phyloP scores from a whole-genome alignment of 306 rosid species.

The Medicago ruthenica region DNA sequence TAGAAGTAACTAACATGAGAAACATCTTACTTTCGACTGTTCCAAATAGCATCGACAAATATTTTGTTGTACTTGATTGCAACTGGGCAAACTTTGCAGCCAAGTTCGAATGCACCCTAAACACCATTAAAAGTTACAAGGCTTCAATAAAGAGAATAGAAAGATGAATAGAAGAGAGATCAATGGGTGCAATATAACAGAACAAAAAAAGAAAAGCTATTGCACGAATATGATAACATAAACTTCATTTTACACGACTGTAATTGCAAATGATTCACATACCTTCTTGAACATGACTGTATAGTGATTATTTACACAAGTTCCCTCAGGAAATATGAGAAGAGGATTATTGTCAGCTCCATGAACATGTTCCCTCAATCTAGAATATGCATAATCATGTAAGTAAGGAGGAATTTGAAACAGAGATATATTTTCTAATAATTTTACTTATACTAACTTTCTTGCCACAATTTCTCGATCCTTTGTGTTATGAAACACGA shows the following conservation, averaged over 20 bases:
- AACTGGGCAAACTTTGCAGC: constrained; percentile 88
- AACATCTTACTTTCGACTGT: constrained; percentile 85
- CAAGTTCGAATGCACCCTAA: constrained; percentile 99
- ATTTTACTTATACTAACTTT: constrained; percentile 66
- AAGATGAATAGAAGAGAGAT: constrained; percentile 15
- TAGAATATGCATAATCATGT: constrained; percentile 49
- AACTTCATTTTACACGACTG: constrained; percentile 22
- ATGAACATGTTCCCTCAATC: constrained; percentile 87
- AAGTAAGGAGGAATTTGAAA: constrained; percentile 33
- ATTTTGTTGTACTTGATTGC: constrained; percentile 98
- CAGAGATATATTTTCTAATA: constrained; percentile 16
- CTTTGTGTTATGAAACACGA: too few species aligned
- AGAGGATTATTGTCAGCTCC: constrained; percentile 94
- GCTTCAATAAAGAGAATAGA: constrained; percentile 34
- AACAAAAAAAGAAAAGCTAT: background rate
- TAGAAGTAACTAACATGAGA: constrained; percentile 21
- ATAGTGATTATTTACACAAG: constrained; percentile 97
- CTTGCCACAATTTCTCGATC: constrained; percentile 94
- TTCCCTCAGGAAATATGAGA: constrained; percentile 98
- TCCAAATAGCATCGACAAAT: constrained; percentile 98
- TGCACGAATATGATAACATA: constrained; percentile 1
- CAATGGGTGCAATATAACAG: background rate
- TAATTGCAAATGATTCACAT: constrained; percentile 22
- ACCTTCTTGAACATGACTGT: constrained; percentile 99
- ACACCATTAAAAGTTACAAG: constrained; percentile 42